These are phyloP conservation scores for Wallacemonas sp. DNA, from an alignment of 208 protist genomes.

Conservation along the genomic window DNA sequence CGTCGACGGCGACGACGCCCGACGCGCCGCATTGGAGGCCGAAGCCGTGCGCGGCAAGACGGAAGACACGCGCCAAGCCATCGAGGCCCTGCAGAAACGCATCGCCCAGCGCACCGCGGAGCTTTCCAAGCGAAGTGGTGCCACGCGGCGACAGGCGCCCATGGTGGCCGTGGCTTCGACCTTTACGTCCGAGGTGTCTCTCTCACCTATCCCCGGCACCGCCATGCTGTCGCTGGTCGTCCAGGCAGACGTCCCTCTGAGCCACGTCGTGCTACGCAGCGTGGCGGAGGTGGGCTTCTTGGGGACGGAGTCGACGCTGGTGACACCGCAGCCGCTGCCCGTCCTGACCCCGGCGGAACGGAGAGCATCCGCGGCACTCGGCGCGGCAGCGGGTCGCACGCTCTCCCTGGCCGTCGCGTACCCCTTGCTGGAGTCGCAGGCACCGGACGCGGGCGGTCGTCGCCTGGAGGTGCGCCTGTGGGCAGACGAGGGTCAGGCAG, in stretches of 20 bases:
- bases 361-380: not conserved
- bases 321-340: conserved; percentile 21
- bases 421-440: conserved; percentile 21
- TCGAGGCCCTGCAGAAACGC: conserved; percentile 36
- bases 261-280: conserved; percentile 50
- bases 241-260: conserved; percentile 53
- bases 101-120: conserved; percentile 41
- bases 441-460: conserved; percentile 15
- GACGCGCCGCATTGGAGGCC: conserved; percentile 13
- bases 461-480: conserved; percentile 53
- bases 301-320: conserved; percentile 28
- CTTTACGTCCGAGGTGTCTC: conserved; percentile 50
- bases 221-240: conserved; percentile 60
- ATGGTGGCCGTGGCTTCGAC: conserved; percentile 59
- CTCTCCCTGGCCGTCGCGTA: conserved; percentile 17
- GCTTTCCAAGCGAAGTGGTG: conserved; percentile 29
- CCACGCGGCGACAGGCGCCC: conserved; percentile 7
- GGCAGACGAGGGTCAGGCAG: conserved; percentile 50
- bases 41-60: conserved; percentile 26
- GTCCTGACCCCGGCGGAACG: not conserved
- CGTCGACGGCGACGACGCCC: conserved; percentile 7
- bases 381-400: not conserved
- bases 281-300: conserved; percentile 37
- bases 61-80: conserved; percentile 33
- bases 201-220: conserved; percentile 41